These are phyloP conservation scores for Thecaphora frezii DNA, from an alignment of 1,284 basidiomycete genomes.

Conservation along the genomic window DNA sequence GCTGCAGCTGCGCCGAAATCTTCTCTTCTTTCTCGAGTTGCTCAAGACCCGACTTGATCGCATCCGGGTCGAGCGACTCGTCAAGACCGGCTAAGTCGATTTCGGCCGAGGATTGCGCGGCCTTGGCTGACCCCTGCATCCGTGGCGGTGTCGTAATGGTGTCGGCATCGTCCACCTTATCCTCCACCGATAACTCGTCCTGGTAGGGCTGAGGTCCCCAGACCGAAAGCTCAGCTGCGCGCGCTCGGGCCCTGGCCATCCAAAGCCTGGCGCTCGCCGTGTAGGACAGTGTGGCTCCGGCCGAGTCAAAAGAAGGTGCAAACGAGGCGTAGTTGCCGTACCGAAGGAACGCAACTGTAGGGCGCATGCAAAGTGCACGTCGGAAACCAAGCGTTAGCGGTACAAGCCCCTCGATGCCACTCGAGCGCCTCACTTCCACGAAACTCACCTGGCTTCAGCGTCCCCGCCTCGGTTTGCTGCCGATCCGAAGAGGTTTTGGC, in stretches of 20 bases:
- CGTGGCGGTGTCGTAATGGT: constrained; percentile 5
- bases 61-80: constrained; percentile 10
- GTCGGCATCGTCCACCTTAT: constrained; percentile 5
- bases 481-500: not conserved
- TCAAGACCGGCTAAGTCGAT: constrained; percentile 14
- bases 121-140: not conserved
- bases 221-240: constrained; percentile 9
- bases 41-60: constrained; percentile 16
- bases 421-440: no score
- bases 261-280: constrained; percentile 20
- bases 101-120: no score
- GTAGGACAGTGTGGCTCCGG: constrained; percentile 25
- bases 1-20: constrained; percentile 22
- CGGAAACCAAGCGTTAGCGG: no score
- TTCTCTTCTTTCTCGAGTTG: constrained; percentile 32
- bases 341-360: constrained; percentile 29
- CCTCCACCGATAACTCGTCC: constrained; percentile 5
- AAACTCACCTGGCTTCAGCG: not conserved
- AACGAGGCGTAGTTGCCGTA: constrained; percentile 50
- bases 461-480: not conserved
- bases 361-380: no score
- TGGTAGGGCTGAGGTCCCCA: constrained; percentile 21
- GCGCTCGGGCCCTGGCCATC: constrained; percentile 10
- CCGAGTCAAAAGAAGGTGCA: constrained; percentile 48
- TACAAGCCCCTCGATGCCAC: no score